A percentile compares a stretch with the other conserved stretches of the same genome.
These are phyloP conservation scores for Candida morakotiae DNA, from an alignment of 805 yeast genomes.

Conservation along the genomic window DNA sequence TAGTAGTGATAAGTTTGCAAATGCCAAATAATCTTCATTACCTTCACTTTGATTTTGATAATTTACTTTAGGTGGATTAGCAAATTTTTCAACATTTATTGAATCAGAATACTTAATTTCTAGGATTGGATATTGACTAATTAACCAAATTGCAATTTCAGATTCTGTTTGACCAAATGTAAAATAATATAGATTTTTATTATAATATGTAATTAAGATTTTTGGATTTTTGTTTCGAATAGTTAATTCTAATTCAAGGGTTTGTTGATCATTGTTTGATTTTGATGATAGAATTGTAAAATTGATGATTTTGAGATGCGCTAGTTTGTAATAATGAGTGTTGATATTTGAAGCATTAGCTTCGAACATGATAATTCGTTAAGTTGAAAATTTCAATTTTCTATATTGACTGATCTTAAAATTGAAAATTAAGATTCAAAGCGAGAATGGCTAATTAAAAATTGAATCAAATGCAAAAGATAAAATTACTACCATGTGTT, in stretches of 20 bases:
- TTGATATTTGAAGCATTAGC: constrained; percentile 22
- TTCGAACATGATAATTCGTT: constrained; percentile 11
- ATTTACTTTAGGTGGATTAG: constrained; percentile 25
- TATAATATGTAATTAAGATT: constrained; percentile 37
- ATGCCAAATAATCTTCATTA: constrained; percentile 26
- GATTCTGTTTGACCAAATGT: constrained; percentile 23
- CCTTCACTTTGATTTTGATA: constrained; percentile 8
- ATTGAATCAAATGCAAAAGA: too few relatives aligned
- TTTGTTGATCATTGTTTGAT: constrained; percentile 30
- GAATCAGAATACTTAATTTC: constrained; percentile 18
- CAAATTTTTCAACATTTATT: constrained; percentile 21
- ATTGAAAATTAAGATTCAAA: background rate
- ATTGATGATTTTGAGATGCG: constrained; percentile 27
- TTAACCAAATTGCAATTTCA: constrained; percentile 11
- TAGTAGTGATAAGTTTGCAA: constrained; percentile 32
- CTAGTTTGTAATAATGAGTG: constrained; percentile 40
- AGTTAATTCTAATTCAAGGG: constrained; percentile 35
- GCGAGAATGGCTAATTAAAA: constrained; percentile 2
- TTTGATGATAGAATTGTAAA: constrained; percentile 27
- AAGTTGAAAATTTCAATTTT: background rate
- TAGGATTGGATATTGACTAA: constrained; percentile 21
- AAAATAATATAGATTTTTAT: constrained; percentile 35
- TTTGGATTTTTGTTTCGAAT: constrained; percentile 34
- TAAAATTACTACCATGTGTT: constrained; percentile 1
- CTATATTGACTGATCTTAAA: too few relatives aligned